A percentile compares a stretch with the other conserved stretches of the same genome.
phyloP scores from a whole-genome alignment of 2,329 filamentous ascomycete species.

The Ascochyta viciae-villosae region DNA sequence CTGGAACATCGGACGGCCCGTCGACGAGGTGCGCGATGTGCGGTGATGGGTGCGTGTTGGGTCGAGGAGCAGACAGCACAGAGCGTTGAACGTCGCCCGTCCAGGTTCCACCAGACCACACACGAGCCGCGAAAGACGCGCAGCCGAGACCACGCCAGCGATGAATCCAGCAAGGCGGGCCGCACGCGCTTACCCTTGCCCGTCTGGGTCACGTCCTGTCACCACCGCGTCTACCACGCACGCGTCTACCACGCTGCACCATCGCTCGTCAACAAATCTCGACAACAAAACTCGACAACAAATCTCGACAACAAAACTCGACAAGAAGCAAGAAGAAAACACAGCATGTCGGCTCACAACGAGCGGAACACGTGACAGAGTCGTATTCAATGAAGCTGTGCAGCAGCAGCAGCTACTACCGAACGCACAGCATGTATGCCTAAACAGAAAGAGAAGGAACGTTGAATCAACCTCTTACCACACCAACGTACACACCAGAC shows the following conservation, averaged over 20 bases:
- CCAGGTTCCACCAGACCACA: constrained; percentile 5
- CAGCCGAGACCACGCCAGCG: constrained; percentile 8
- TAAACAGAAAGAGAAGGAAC: neutral
- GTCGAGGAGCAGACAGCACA: neutral
- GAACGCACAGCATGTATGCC: constrained; percentile 1
- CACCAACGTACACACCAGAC: neutral
- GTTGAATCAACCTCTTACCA: neutral
- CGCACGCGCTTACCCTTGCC: constrained; percentile 3
- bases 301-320: neutral
- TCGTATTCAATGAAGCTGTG: neutral
- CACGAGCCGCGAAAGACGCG: constrained; percentile 8
- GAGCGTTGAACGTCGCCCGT: constrained; percentile 1
- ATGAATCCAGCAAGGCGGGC: neutral
- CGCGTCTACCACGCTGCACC: neutral
- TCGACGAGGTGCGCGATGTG: constrained; percentile 9
- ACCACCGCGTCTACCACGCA: no score
- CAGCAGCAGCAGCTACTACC: neutral
- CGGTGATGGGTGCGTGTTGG: constrained; percentile 1
- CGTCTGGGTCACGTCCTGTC: neutral
- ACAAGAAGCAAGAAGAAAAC: neutral
- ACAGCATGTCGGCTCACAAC: neutral
- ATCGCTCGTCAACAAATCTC: neutral
- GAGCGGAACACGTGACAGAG: neutral
- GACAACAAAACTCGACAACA: neutral
- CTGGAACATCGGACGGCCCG: constrained; percentile 16